Conservation (phyloP, 208 protist genomes). For the Leishmania aethiopica region DNA sequence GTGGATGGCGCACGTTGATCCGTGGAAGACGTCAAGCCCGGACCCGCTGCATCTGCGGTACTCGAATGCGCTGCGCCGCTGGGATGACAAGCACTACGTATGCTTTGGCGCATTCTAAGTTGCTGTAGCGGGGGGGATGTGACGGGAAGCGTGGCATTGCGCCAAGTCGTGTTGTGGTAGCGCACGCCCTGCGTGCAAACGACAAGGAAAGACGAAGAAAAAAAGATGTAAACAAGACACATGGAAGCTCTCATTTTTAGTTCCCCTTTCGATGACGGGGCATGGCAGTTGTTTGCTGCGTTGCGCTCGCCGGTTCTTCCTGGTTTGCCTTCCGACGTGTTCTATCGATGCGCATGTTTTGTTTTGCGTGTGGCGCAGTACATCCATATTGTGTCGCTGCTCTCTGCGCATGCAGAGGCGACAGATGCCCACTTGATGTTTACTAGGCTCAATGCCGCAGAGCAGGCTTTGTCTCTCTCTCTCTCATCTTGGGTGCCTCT, state of each 20-base stretch:
- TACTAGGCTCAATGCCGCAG: background rate
- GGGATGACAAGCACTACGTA: constrained; percentile 82
- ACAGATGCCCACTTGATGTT: background rate
- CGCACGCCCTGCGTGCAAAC: background rate
- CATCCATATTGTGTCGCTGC: too few relatives aligned
- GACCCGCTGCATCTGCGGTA: constrained; percentile 74
- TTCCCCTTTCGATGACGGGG: background rate
- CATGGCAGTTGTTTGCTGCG: background rate
- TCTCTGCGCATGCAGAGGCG: background rate
- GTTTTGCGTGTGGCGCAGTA: background rate
- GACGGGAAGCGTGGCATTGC: background rate
- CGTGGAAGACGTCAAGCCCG: constrained; percentile 59
- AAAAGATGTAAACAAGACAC: background rate
- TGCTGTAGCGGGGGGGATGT: background rate
- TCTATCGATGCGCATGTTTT: background rate
- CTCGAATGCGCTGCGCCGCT: constrained; percentile 79
- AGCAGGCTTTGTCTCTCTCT: background rate
- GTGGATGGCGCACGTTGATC: constrained; percentile 74
- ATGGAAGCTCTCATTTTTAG: background rate
- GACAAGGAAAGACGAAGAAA: too few relatives aligned
- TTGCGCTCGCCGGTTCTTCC: background rate
- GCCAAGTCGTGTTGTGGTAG: background rate
- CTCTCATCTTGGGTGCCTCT: background rate
- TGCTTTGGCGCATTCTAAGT: constrained; percentile 50
- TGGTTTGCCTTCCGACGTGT: background rate